Evolutionary conservation across 129 eudicot species (phyloP).

Genomic region (Tagetes patula): DNA sequence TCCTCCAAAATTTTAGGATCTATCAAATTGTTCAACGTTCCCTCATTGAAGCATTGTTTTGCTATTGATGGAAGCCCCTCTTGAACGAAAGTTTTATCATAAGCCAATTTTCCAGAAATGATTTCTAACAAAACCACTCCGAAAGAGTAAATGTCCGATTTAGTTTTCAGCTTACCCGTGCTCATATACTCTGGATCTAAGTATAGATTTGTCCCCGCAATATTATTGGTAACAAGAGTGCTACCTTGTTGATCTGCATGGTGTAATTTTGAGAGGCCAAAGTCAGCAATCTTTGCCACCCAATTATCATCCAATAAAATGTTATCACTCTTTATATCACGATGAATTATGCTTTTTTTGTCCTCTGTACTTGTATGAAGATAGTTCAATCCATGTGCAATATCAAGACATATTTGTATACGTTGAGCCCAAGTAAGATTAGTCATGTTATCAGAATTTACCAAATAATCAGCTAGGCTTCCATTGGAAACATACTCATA

Average conservation of each 20-base stretch:
- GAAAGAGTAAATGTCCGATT: too few relatives aligned
- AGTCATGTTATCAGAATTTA: not conserved
- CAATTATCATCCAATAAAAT: not conserved
- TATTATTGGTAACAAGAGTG: not conserved
- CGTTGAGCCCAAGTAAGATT: slow-evolving; percentile 7
- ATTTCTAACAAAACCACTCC: too few relatives aligned
- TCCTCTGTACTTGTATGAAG: not conserved
- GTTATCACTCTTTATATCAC: slow-evolving; percentile 3
- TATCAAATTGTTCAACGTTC: too few relatives aligned
- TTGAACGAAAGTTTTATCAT: too few relatives aligned
- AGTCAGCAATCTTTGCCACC: slow-evolving; percentile 1
- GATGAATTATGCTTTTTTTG: not conserved
- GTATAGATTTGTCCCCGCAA: not conserved
- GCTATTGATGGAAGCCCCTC: too few relatives aligned
- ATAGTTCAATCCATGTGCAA: slow-evolving; percentile 3
- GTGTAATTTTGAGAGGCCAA: not conserved
- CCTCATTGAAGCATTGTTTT: too few relatives aligned
- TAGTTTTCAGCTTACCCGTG: too few relatives aligned
- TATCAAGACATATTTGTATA: slow-evolving; percentile 8
- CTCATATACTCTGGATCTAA: slow-evolving; percentile 9
- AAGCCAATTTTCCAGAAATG: too few relatives aligned
- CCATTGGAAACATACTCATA: not conserved
- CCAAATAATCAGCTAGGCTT: slow-evolving; percentile 1
- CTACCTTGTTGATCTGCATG: not conserved
- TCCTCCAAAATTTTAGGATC: too few relatives aligned